Percentiles rank a stretch among this genome's conserved stretches.
Conservation (phyloP, 352 stramenopile species). For the Phytophthora macrochlamydospora region DNA sequence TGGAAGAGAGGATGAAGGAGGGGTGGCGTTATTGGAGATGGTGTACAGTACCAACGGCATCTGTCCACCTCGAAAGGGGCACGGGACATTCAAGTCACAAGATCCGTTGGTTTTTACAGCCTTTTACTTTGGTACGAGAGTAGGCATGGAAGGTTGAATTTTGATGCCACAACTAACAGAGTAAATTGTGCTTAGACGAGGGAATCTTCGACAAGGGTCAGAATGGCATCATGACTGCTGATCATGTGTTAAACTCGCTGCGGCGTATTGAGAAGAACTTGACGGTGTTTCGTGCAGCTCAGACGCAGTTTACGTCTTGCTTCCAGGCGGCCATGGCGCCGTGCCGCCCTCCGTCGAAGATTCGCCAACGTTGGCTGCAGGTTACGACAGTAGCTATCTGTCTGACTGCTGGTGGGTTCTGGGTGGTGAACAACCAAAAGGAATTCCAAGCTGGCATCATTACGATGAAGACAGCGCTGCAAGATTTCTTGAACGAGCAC, state of each 20-base stretch:
- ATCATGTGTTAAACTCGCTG: constrained; percentile 55
- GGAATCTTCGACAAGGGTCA: constrained; percentile 28
- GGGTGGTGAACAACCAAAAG: constrained; percentile 68
- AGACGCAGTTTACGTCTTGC: constrained; percentile 54
- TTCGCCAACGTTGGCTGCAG: constrained; percentile 79
- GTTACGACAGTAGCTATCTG: constrained; percentile 59
- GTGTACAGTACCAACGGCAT: constrained; percentile 71
- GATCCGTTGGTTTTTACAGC: constrained; percentile 47
- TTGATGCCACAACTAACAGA: neutral
- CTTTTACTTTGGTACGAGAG: constrained; percentile 55
- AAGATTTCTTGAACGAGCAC: constrained; percentile 82
- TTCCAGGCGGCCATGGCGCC: constrained; percentile 62
- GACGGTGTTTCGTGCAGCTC: constrained; percentile 41
- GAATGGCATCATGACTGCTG: constrained; percentile 10
- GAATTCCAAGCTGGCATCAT: constrained; percentile 59
- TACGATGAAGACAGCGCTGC: constrained; percentile 44
- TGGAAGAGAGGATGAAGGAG: constrained; percentile 45
- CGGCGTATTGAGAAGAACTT: constrained; percentile 55
- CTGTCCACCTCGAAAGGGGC: constrained; percentile 53
- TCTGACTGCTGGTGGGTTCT: constrained; percentile 58
- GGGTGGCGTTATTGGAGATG: constrained; percentile 53
- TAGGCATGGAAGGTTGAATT: neutral
- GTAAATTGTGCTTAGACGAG: constrained; percentile 12
- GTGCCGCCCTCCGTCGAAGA: constrained; percentile 68
- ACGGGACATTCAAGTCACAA: constrained; percentile 58